Conservation (phyloP, 2,329 filamentous ascomycete species). For the Venturia oleaginea region DNA sequence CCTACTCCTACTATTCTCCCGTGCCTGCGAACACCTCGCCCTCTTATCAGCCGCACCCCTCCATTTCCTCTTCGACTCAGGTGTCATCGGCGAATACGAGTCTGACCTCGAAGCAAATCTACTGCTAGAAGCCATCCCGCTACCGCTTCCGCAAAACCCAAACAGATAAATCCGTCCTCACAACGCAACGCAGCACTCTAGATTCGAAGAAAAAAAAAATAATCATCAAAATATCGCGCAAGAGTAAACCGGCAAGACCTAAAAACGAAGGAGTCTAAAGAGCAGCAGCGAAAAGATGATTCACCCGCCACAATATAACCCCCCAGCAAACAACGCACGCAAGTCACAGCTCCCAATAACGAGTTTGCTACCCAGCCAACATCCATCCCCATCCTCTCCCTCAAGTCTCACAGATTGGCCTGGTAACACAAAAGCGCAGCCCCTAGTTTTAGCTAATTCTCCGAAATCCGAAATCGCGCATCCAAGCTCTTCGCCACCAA, state of each 20-base stretch:
- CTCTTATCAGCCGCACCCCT: neutral
- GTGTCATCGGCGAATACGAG: neutral
- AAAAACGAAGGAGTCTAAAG: too few relatives aligned
- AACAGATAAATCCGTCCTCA: neutral
- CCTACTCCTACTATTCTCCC: neutral
- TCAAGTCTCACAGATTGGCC: neutral
- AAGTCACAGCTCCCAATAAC: too few relatives aligned
- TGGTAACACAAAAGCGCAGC: neutral
- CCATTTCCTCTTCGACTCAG: neutral
- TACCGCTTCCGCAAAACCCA: neutral
- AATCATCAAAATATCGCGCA: too few relatives aligned
- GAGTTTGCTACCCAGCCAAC: slow-evolving; percentile 7
- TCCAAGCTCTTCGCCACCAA: neutral
- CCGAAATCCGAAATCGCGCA: neutral
- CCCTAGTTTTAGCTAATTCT: neutral
- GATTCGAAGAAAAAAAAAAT: too few relatives aligned
- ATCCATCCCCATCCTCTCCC: neutral
- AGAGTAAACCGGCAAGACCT: too few relatives aligned
- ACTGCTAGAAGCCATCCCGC: neutral
- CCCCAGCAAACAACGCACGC: too few relatives aligned
- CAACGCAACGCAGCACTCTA: neutral
- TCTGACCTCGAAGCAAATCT: neutral
- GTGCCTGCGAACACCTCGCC: neutral
- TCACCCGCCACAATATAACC: too few relatives aligned
- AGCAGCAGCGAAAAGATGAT: too few relatives aligned